phyloP scores from a whole-genome alignment of 441 rosid species.

The Erodium moschatum region DNA sequence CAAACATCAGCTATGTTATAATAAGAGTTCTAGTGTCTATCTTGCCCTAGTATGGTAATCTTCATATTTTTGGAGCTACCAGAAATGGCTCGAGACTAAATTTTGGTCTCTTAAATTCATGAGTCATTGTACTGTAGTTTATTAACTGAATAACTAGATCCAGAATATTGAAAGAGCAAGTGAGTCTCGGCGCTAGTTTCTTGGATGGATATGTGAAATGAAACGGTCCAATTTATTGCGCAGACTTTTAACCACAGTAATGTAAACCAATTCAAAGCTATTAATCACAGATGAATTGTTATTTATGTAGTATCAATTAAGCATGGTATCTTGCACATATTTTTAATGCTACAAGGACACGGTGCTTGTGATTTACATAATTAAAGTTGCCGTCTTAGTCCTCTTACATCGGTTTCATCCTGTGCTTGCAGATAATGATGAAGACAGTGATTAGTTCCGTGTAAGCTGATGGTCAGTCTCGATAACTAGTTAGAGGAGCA shows the following conservation, averaged over 20 bases:
- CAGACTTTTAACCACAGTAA: neutral
- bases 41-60: neutral
- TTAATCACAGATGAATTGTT: neutral
- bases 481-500: slow-evolving; percentile 16
- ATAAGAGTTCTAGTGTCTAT: neutral
- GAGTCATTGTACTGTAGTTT: neutral
- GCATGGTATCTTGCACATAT: neutral
- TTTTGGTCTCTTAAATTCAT: neutral
- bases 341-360: neutral
- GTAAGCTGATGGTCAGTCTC: slow-evolving; percentile 16
- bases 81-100: neutral
- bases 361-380: neutral
- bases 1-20: neutral
- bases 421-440: slow-evolving; percentile 32
- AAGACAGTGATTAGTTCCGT: slow-evolving; percentile 34
- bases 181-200: neutral
- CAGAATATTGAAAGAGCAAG: neutral
- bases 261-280: neutral
- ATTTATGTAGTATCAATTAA: neutral
- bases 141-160: neutral
- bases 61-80: neutral
- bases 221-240: neutral
- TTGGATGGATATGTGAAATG: neutral
- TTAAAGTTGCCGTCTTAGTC: neutral
- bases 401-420: slow-evolving; percentile 3